These are phyloP conservation scores for Aspergillus avenaceus DNA, from an alignment of 495 filamentous ascomycete genomes.

Conservation along the genomic window DNA sequence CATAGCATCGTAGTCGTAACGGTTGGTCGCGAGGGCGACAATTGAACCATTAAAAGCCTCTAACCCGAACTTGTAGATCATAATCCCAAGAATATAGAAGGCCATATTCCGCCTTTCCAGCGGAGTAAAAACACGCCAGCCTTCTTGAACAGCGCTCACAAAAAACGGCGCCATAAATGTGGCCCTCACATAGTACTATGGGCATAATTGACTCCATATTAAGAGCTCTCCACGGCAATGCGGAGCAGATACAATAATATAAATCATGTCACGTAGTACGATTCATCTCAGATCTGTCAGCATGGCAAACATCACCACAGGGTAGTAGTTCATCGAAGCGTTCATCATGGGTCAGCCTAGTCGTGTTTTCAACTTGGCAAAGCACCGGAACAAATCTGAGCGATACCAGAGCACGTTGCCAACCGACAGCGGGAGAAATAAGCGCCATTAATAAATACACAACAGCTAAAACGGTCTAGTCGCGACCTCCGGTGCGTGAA, in stretches of 20 bases:
- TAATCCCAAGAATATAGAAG: slow-evolving; percentile 32
- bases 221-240: neutral
- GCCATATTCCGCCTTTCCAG: slow-evolving; percentile 34
- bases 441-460: no score
- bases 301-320: no score
- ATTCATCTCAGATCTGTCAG: no score
- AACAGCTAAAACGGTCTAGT: no score
- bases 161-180: slow-evolving; percentile 12
- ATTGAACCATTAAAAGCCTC: slow-evolving; percentile 43
- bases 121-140: slow-evolving; percentile 22
- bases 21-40: slow-evolving; percentile 37
- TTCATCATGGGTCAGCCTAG: neutral
- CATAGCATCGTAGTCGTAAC: slow-evolving; percentile 37
- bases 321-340: neutral
- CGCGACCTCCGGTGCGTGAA: no score
- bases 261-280: neutral
- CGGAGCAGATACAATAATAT: slow-evolving; percentile 1
- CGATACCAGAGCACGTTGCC: neutral
- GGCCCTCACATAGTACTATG: slow-evolving; percentile 5
- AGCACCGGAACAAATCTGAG: neutral
- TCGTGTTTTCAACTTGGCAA: neutral
- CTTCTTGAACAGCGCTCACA: slow-evolving; percentile 3
- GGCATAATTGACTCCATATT: neutral
- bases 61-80: slow-evolving; percentile 41
- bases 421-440: neutral